These are phyloP conservation scores for Canna indica DNA, from an alignment of 176 grass and related monocot species.

Conservation along the genomic window DNA sequence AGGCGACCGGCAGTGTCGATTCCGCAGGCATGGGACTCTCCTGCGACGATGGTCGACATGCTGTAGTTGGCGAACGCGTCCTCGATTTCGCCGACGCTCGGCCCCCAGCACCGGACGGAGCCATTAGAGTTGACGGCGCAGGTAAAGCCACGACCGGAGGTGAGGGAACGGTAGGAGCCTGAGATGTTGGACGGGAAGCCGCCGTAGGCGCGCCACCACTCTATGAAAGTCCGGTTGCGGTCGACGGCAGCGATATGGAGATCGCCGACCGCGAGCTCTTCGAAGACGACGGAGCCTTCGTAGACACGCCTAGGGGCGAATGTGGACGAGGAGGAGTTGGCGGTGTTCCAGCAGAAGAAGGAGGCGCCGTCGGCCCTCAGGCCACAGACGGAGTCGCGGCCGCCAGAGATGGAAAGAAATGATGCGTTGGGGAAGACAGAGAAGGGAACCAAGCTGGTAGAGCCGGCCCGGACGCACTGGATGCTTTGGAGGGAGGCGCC, in stretches of 20 bases:
- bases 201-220: constrained; percentile 40
- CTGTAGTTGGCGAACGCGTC: constrained; percentile 21
- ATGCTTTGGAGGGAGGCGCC: constrained; percentile 25
- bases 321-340: not conserved
- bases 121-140: constrained; percentile 37
- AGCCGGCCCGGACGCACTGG: not conserved
- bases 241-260: constrained; percentile 53
- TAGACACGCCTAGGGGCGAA: constrained; percentile 37
- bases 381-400: constrained; percentile 35
- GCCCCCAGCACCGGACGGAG: constrained; percentile 59
- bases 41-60: constrained; percentile 37
- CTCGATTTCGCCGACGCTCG: constrained; percentile 18
- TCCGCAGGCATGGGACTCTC: constrained; percentile 43
- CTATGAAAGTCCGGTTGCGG: not conserved
- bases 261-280: constrained; percentile 45
- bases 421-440: constrained; percentile 8
- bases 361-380: constrained; percentile 8
- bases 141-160: constrained; percentile 56
- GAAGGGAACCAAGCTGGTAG: not conserved
- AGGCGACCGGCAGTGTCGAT: constrained; percentile 18
- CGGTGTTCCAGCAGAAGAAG: constrained; percentile 46
- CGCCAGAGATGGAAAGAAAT: constrained; percentile 47
- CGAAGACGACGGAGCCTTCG: not conserved
- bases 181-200: not conserved
- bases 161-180: constrained; percentile 36